phyloP scores from a whole-genome alignment of 1,139 yeast genomes.

The Magnusiomyces paraingens region DNA sequence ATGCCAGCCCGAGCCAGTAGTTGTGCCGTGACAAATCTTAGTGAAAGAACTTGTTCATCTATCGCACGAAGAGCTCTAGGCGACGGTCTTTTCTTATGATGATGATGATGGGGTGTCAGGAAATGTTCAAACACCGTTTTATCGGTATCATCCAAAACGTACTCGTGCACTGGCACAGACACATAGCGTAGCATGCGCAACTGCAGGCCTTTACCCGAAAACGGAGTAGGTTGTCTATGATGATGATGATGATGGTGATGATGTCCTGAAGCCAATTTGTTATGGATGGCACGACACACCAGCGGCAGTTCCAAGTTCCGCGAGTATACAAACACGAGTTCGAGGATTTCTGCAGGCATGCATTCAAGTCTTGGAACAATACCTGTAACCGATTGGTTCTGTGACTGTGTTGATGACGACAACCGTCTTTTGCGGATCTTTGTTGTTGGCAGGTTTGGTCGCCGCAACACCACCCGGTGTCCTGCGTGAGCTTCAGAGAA shows the following conservation, averaged over 20 bases:
- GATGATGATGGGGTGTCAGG: background rate
- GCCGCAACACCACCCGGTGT: too few relatives aligned
- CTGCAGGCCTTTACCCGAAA: background rate
- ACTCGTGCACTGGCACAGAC: background rate
- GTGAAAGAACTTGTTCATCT: too few relatives aligned
- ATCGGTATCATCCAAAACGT: background rate
- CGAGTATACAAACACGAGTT: background rate
- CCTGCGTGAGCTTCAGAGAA: too few relatives aligned
- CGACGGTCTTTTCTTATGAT: too few relatives aligned
- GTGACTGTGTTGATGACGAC: too few relatives aligned
- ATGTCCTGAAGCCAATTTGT: constrained; percentile 1
- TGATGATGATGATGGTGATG: background rate
- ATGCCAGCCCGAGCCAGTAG: too few relatives aligned
- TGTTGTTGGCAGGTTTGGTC: too few relatives aligned
- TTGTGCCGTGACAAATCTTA: too few relatives aligned
- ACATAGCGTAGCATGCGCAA: background rate
- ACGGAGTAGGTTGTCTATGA: background rate
- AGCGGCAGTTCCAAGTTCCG: constrained; percentile 4
- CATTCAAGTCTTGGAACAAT: background rate
- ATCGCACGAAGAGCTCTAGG: too few relatives aligned
- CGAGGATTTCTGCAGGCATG: constrained; percentile 5
- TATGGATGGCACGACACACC: background rate
- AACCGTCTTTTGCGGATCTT: too few relatives aligned
- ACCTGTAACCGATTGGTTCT: too few relatives aligned
- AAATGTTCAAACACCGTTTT: background rate